Base-by-base conservation (phyloP, 768 basidiomycete species). In the Russula sp. region DNA sequence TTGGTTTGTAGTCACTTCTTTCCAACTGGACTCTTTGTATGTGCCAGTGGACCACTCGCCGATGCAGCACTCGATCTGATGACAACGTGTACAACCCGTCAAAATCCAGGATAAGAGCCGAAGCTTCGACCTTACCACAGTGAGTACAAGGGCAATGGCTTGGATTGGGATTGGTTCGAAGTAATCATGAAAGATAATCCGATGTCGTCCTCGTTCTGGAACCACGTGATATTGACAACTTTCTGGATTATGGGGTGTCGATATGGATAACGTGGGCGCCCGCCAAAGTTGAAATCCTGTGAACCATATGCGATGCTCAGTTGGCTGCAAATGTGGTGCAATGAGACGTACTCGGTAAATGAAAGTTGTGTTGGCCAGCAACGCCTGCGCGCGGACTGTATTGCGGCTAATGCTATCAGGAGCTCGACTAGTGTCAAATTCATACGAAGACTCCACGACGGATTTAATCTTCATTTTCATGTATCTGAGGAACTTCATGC, bases 21-120 rank as follows among this genome's bases (percentile, higher is more conserved):
- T 36, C 58, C 58, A 55, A 22, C 8, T 34, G 0, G 58, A 59
- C 11, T 30, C 30, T 18, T 16, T 42, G 10, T 22, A 16, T n/a
- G 28, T 55, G 0, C 63, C 63, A 32, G 38, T 28, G 14, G n/a
- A 30, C 63, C 63, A 64, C 34, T 64, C 63, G 18, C 42, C 44
- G 1, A 64, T 64, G 34, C 63, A 59, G 52, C 57, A 59, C 52
- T 64, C 58, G 18, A 64, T 38, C 63, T 60, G 13, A 34, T 34
- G 22, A 60, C 16, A 20, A 20, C 13, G 13, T 36, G 8, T 18
- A 50, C 8, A 8, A 7, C 2, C 20, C 10, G n/a, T 65, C 38
- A 59, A 26, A 5, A 57, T 49, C 20, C 18, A 9, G 3, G 13
- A 20, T 20, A 14, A n/a, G 26, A 3, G 18, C 18, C 13, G 34